Percentiles rank a stretch among this genome's conserved stretches.
These are phyloP conservation scores for Beauveria caledonica DNA, from an alignment of 2,329 filamentous ascomycete genomes.

Conservation along the genomic window DNA sequence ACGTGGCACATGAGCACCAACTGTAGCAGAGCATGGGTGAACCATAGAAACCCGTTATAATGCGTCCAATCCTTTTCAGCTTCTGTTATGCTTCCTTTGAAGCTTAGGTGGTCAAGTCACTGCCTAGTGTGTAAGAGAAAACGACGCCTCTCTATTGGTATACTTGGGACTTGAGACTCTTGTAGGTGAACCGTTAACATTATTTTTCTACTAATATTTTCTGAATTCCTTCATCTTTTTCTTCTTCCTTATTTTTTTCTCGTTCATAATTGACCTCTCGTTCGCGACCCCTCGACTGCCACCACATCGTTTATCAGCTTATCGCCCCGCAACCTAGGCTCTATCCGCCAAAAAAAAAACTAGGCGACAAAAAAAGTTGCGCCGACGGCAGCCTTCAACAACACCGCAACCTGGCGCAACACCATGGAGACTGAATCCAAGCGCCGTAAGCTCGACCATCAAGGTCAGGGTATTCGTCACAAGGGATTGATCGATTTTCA, in stretches of 20 bases:
- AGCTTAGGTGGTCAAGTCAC: too few relatives aligned
- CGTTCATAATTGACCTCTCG: too few relatives aligned
- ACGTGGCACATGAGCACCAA: too few relatives aligned
- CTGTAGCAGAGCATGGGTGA: too few relatives aligned
- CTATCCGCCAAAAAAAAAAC: slow-evolving; percentile 8
- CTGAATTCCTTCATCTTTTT: background rate
- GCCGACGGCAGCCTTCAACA: background rate
- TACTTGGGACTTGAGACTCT: too few relatives aligned
- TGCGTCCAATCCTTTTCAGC: too few relatives aligned
- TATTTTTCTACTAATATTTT: too few relatives aligned
- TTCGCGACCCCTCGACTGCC: background rate
- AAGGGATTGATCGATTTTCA: slow-evolving; percentile 33
- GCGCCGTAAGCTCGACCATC: slow-evolving; percentile 40
- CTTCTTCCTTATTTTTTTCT: background rate
- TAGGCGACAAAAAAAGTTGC: slow-evolving; percentile 1
- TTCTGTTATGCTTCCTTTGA: too few relatives aligned
- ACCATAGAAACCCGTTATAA: too few relatives aligned
- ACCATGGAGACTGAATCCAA: slow-evolving; percentile 40
- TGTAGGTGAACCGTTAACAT: too few relatives aligned
- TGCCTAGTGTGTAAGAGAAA: too few relatives aligned
- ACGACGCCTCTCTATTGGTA: too few relatives aligned
- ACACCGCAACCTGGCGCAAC: slow-evolving; percentile 11
- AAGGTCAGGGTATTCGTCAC: slow-evolving; percentile 25
- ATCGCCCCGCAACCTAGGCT: slow-evolving; percentile 20
- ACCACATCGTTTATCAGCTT: slow-evolving; percentile 18